Evolutionary conservation across 495 filamentous ascomycete genomes (phyloP).

Genomic region (Rhypophila decipiens): DNA sequence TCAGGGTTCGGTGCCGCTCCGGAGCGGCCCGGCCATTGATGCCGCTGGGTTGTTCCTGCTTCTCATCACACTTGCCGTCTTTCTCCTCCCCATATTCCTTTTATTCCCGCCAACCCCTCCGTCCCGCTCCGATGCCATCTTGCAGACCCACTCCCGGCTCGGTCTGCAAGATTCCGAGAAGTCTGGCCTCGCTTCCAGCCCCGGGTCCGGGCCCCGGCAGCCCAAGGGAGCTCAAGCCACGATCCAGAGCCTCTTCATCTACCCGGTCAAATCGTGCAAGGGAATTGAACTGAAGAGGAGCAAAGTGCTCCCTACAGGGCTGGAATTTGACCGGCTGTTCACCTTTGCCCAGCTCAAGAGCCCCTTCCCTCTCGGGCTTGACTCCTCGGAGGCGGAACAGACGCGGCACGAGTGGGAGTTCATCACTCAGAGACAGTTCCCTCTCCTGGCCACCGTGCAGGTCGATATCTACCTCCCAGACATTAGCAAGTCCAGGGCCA

Average conservation of each 20-base stretch:
- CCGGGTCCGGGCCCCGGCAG: not conserved
- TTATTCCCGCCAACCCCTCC: conserved; percentile 40
- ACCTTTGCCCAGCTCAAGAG: conserved; percentile 66
- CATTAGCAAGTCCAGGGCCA: conserved; percentile 39
- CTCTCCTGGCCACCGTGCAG: conserved; percentile 62
- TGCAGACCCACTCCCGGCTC: conserved; percentile 36
- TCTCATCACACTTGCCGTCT: conserved; percentile 37
- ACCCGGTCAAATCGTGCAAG: conserved; percentile 82
- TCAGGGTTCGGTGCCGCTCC: conserved; percentile 1
- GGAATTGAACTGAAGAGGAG: conserved; percentile 67
- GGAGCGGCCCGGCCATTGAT: conserved; percentile 17
- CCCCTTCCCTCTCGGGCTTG: conserved; percentile 38
- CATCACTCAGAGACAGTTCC: conserved; percentile 71
- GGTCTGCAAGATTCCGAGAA: conserved; percentile 32
- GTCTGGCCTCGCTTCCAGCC: conserved; percentile 26
- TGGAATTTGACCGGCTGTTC: conserved; percentile 81
- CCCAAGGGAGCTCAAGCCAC: conserved; percentile 25
- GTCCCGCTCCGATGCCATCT: conserved; percentile 40
- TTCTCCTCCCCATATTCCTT: conserved; percentile 40
- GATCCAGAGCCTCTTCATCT: conserved; percentile 78
- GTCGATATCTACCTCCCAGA: conserved; percentile 80
- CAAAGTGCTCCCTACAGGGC: conserved; percentile 62
- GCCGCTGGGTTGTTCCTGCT: conserved; percentile 34
- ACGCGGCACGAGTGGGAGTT: conserved; percentile 62
- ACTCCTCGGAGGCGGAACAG: conserved; percentile 34